Evolutionary conservation across 208 protist species (phyloP).

Genomic region (Trichomonas gallinae): DNA sequence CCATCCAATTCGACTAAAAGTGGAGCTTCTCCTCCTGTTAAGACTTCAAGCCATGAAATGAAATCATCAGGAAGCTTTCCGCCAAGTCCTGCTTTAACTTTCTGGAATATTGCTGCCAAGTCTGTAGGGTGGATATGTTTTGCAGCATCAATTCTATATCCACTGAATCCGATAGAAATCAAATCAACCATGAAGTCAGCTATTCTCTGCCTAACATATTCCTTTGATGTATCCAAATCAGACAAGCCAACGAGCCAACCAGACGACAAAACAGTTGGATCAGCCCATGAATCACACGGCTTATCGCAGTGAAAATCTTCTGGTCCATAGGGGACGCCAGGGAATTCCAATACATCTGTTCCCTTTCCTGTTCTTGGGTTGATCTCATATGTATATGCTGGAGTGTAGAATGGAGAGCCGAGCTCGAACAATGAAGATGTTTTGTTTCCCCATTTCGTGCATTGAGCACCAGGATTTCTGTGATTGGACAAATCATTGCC

Average conservation of each 20-base stretch:
- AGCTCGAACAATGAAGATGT: not conserved
- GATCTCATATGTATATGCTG: constrained; percentile 34
- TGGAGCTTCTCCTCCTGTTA: constrained; percentile 46
- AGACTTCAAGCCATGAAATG: constrained; percentile 47
- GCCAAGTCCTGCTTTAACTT: constrained; percentile 43
- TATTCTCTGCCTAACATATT: constrained; percentile 50
- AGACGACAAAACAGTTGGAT: constrained; percentile 46
- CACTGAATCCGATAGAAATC: constrained; percentile 36
- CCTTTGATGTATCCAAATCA: constrained; percentile 49
- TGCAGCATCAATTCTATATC: constrained; percentile 47
- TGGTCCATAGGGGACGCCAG: constrained; percentile 45
- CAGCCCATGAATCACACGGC: constrained; percentile 48
- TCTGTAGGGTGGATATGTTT: constrained; percentile 52
- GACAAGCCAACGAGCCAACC: constrained; percentile 47
- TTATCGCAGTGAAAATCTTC: constrained; percentile 55
- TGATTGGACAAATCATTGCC: constrained; percentile 49
- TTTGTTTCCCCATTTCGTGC: constrained; percentile 39
- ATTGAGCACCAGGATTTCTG: constrained; percentile 35
- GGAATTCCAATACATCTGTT: constrained; percentile 42
- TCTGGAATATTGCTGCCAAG: constrained; percentile 46
- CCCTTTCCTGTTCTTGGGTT: constrained; percentile 36
- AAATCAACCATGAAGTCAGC: constrained; percentile 50
- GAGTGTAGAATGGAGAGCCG: constrained; percentile 45
- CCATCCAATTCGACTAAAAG: constrained; percentile 39
- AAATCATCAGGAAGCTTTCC: constrained; percentile 48